phyloP scores from a whole-genome alignment of 768 basidiomycete genomes.

The Termitomyces sp. region DNA sequence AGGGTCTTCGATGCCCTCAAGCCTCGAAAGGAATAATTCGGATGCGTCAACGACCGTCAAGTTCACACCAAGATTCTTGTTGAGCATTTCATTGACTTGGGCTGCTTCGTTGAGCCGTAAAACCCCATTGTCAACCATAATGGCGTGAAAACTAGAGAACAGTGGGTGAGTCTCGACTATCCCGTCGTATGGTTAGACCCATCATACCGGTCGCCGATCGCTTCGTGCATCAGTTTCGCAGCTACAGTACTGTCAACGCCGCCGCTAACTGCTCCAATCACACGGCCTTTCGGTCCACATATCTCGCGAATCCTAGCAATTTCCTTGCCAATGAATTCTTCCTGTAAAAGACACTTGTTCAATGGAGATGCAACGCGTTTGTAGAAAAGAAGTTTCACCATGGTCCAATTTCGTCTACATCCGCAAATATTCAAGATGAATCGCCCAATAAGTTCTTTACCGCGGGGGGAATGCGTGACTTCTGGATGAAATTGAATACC shows the following conservation, averaged over 20 bases:
- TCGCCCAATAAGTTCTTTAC: conserved; percentile 81
- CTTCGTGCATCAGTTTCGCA: conserved; percentile 99
- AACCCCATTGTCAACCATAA: conserved; percentile 99
- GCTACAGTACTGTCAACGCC: conserved; percentile 98
- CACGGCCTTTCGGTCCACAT: conserved; percentile 89
- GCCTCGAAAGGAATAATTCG: conserved; percentile 80
- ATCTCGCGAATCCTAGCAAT: conserved; percentile 90
- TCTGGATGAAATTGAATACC: conserved; percentile 99
- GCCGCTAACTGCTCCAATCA: conserved; percentile 96
- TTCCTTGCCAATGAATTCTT: conserved; percentile 97
- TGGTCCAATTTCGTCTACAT: conserved; percentile 84
- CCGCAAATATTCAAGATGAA: conserved; percentile 85
- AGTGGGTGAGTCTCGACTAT: conserved; percentile 4
- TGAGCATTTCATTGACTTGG: conserved; percentile 92
- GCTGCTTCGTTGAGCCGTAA: conserved; percentile 85
- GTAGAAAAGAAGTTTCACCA: conserved; percentile 46
- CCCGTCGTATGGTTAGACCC: neutral
- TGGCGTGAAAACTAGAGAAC: conserved; percentile 85
- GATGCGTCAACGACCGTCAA: conserved; percentile 95
- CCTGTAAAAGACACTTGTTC: conserved; percentile 36
- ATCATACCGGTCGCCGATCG: conserved; percentile 88
- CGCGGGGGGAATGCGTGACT: conserved; percentile 89
- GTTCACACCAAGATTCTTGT: conserved; percentile 90
- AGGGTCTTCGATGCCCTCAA: conserved; percentile 92
- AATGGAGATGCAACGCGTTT: conserved; percentile 1